Evolutionary conservation across 1,139 yeast species (phyloP).

Genomic region (Candida tropicalis): DNA sequence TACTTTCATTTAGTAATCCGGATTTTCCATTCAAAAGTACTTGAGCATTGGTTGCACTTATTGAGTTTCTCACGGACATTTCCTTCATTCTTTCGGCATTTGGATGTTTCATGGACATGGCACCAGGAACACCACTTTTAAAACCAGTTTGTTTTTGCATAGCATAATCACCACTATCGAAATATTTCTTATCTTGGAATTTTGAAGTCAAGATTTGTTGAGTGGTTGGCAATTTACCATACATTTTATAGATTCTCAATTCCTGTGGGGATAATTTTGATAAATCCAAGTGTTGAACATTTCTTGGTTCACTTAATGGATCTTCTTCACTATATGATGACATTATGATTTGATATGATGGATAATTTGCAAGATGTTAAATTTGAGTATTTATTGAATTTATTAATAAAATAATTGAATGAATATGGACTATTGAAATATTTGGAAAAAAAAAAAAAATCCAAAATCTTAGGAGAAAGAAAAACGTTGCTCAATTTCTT

Average conservation of each 20-base stretch:
- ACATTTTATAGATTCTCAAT: constrained; percentile 69
- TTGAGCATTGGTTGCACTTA: constrained; percentile 48
- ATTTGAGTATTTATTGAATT: no score
- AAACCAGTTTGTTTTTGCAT: constrained; percentile 62
- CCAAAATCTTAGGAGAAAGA: not conserved
- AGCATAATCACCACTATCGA: constrained; percentile 97
- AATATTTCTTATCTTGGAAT: constrained; percentile 86
- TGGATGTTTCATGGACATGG: constrained; percentile 43
- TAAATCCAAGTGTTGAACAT: constrained; percentile 53
- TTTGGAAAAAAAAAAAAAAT: not conserved
- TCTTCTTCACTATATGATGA: constrained; percentile 36
- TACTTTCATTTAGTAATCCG: constrained; percentile 46
- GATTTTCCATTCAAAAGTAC: constrained; percentile 51
- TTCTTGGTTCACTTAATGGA: constrained; percentile 50
- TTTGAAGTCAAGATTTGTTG: constrained; percentile 81
- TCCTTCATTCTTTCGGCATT: constrained; percentile 54
- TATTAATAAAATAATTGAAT: no score
- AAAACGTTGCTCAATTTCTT: constrained; percentile 3
- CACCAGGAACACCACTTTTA: constrained; percentile 20
- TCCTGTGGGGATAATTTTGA: constrained; percentile 69
- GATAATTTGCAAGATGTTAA: not conserved
- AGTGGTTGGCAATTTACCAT: constrained; percentile 87
- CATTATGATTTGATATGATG: constrained; percentile 4
- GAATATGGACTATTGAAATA: not conserved
- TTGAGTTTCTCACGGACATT: constrained; percentile 47